phyloP scores from a whole-genome alignment of 371 early-diverging fungal species.

The Mortierella sp. region DNA sequence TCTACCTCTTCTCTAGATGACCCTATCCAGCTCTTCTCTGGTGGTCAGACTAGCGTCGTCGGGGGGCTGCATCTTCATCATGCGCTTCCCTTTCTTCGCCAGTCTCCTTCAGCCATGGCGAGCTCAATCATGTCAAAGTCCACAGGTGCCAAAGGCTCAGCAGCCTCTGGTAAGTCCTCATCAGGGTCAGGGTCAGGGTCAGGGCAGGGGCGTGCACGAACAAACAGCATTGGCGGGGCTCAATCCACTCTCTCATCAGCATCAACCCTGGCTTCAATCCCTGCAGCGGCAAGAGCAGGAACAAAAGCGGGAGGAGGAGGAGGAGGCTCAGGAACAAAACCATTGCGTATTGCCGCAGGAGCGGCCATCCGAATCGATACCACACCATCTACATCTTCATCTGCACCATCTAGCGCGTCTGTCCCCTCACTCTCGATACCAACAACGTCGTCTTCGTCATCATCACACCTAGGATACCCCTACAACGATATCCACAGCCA shows the following conservation, averaged over 20 bases:
- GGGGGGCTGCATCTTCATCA: slow-evolving; percentile 25
- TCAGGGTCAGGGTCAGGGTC: too few relatives aligned
- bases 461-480: background rate
- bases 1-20: slow-evolving; percentile 45
- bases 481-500: too few relatives aligned
- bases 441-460: background rate
- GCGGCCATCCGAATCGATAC: slow-evolving; percentile 33
- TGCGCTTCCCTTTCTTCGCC: too few relatives aligned
- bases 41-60: slow-evolving; percentile 10
- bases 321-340: slow-evolving; percentile 7
- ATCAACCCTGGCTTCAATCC: too few relatives aligned
- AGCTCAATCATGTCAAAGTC: too few relatives aligned
- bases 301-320: slow-evolving; percentile 2
- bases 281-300: background rate
- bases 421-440: slow-evolving; percentile 24
- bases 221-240: too few relatives aligned
- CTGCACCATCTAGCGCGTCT: background rate
- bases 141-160: too few relatives aligned
- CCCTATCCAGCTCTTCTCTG: slow-evolving; percentile 38
- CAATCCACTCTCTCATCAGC: too few relatives aligned
- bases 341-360: slow-evolving; percentile 44
- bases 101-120: too few relatives aligned
- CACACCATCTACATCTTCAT: slow-evolving; percentile 1
- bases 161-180: too few relatives aligned
- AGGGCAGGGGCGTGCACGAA: too few relatives aligned